A percentile compares a stretch with the other conserved stretches of the same genome.
Evolutionary conservation across 2,329 filamentous ascomycete genomes (phyloP).

Genomic region (Hymenoscyphus linearis): DNA sequence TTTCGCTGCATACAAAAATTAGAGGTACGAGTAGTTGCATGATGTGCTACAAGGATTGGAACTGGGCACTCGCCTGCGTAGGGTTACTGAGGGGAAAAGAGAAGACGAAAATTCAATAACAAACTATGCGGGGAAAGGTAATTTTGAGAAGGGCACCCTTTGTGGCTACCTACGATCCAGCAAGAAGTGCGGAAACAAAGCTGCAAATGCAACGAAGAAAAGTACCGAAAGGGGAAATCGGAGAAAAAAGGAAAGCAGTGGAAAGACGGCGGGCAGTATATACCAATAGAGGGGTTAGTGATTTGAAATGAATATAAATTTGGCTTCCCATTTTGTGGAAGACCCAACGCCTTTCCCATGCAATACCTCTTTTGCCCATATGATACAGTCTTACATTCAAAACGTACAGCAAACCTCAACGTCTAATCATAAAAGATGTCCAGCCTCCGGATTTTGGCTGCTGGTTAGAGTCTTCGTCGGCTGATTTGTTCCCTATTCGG

Average conservation of each 20-base stretch:
- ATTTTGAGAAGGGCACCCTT: not conserved
- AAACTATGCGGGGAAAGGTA: not conserved
- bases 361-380: slow-evolving; percentile 10
- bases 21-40: not conserved
- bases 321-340: slow-evolving; percentile 2
- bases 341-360: slow-evolving; percentile 12
- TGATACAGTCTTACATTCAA: slow-evolving; percentile 14
- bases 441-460: slow-evolving; percentile 16
- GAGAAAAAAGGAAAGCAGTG: not conserved
- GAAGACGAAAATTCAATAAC: not conserved
- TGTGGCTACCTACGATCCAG: too few relatives aligned
- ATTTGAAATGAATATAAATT: slow-evolving; percentile 5
- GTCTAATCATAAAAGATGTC: slow-evolving; percentile 20
- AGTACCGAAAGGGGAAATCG: not conserved
- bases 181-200: not conserved
- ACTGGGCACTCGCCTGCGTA: not conserved
- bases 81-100: not conserved
- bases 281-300: not conserved
- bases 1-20: not conserved
- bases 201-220: not conserved
- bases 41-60: not conserved
- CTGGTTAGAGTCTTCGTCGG: slow-evolving; percentile 4
- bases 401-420: slow-evolving; percentile 11
- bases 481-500: slow-evolving; percentile 22
- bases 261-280: not conserved